phyloP scores from a whole-genome alignment of 257 asterid genomes.

The Rubia yunnanensis region DNA sequence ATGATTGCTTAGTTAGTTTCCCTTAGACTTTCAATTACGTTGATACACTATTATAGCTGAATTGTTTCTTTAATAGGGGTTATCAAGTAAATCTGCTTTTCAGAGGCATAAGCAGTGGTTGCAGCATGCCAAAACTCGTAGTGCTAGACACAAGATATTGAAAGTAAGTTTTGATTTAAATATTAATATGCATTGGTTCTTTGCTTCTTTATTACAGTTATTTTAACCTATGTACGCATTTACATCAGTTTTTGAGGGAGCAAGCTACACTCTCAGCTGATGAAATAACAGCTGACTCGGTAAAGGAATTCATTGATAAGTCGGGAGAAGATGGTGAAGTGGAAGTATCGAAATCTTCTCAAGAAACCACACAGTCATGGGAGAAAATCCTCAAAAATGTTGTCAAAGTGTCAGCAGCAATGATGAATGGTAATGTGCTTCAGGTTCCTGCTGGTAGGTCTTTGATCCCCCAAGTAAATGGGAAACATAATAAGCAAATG shows the following conservation, averaged over 20 bases:
- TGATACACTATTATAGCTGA: neutral
- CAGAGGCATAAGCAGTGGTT: conserved; percentile 93
- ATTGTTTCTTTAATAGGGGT: conserved; percentile 43
- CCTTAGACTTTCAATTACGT: neutral
- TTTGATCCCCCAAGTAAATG: conserved; percentile 44
- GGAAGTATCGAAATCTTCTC: conserved; percentile 36
- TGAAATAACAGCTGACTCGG: conserved; percentile 72
- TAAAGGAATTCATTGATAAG: conserved; percentile 60
- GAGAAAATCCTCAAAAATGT: conserved; percentile 47
- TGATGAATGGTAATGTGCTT: conserved; percentile 21
- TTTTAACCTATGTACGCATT: conserved; percentile 12
- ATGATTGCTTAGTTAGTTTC: neutral
- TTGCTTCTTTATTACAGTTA: conserved; percentile 1
- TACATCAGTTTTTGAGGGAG: conserved; percentile 75
- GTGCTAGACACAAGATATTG: conserved; percentile 93
- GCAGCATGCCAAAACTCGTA: conserved; percentile 91
- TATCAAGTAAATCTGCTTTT: conserved; percentile 80
- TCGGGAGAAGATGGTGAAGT: conserved; percentile 44
- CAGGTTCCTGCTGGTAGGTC: conserved; percentile 24
- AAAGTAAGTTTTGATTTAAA: conserved; percentile 44
- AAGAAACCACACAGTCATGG: conserved; percentile 51
- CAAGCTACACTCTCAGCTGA: conserved; percentile 81
- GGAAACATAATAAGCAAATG: conserved; percentile 70
- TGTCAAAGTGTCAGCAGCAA: conserved; percentile 30
- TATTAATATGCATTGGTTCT: neutral